Evolutionary conservation across 1,139 yeast species (phyloP).

Genomic region (Scheffersomyces titani): DNA sequence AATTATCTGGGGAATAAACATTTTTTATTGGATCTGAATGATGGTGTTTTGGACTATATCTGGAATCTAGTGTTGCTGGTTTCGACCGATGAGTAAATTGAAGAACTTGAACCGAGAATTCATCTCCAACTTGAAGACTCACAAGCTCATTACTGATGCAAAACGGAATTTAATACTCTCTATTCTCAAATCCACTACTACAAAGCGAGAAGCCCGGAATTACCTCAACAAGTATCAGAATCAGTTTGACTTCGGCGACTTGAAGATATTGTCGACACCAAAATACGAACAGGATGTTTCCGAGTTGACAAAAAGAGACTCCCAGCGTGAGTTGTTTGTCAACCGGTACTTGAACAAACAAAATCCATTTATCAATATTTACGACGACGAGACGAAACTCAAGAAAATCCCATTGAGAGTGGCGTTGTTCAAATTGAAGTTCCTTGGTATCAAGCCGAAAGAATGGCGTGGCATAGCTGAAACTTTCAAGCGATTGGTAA

Average conservation of each 20-base stretch:
- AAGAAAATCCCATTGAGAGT: slow-evolving; percentile 48
- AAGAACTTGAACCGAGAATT: slow-evolving; percentile 33
- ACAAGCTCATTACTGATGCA: slow-evolving; percentile 34
- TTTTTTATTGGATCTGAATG: neutral
- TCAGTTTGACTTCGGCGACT: slow-evolving; percentile 31
- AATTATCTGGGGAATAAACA: neutral
- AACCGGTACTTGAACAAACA: slow-evolving; percentile 40
- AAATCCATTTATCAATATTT: slow-evolving; percentile 36
- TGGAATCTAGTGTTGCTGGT: neutral
- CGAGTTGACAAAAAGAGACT: slow-evolving; percentile 20
- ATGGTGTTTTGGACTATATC: neutral
- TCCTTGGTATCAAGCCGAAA: slow-evolving; percentile 29
- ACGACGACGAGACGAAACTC: slow-evolving; percentile 33
- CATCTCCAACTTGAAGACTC: slow-evolving; percentile 41
- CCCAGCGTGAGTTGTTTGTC: slow-evolving; percentile 40
- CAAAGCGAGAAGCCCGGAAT: slow-evolving; percentile 71
- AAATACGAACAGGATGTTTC: slow-evolving; percentile 9
- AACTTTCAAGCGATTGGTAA: slow-evolving; percentile 49
- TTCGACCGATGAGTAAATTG: slow-evolving; percentile 30
- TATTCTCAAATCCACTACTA: slow-evolving; percentile 71
- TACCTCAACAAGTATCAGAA: slow-evolving; percentile 62
- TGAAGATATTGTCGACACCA: neutral
- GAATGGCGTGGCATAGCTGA: slow-evolving; percentile 48
- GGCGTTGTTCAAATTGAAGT: slow-evolving; percentile 52
- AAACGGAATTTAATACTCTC: slow-evolving; percentile 62